These are phyloP conservation scores for Xylariaceae sp. DNA, from an alignment of 2,329 filamentous ascomycete genomes.

Conservation along the genomic window DNA sequence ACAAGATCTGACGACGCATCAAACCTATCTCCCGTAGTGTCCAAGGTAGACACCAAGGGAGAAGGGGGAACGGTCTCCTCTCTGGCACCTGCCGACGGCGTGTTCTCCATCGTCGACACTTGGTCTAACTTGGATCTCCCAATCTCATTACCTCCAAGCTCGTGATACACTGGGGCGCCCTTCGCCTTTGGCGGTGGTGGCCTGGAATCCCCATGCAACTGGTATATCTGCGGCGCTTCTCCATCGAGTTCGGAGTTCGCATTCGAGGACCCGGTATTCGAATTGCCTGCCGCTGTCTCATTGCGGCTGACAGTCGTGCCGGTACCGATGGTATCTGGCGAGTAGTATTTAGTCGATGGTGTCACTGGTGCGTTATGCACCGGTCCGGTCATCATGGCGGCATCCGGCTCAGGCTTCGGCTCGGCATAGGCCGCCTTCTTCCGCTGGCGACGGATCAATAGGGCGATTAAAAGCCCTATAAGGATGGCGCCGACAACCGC, in stretches of 20 bases:
- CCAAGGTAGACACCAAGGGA: constrained; percentile 23
- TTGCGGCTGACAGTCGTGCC: constrained; percentile 8
- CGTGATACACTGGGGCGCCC: constrained; percentile 19
- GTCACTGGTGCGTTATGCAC: constrained; percentile 21
- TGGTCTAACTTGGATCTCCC: constrained; percentile 6
- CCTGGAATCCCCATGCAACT: constrained; percentile 9
- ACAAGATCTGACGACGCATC: constrained; percentile 20
- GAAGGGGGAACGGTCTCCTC: constrained; percentile 14
- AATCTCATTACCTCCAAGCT: constrained; percentile 20
- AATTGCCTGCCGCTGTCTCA: constrained; percentile 1
- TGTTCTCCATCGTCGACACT: constrained; percentile 10
- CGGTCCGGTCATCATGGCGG: constrained; percentile 24
- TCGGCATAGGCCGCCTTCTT: constrained; percentile 14
- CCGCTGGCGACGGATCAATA: constrained; percentile 15
- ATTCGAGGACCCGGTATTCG: constrained; percentile 4
- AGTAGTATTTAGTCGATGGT: constrained; percentile 13
- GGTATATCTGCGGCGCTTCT: constrained; percentile 12
- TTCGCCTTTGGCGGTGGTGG: constrained; percentile 3
- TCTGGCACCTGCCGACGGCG: constrained; percentile 10
- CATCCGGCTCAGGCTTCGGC: constrained; percentile 18
- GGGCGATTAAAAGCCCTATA: constrained; percentile 6
- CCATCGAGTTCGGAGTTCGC: constrained; percentile 14
- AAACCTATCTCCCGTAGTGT: constrained; percentile 15
- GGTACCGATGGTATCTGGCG: constrained; percentile 17
- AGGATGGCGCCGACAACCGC: constrained; percentile 9